Base-by-base conservation (phyloP, 1,284 basidiomycete species). In the Tilletia horrida region DNA sequence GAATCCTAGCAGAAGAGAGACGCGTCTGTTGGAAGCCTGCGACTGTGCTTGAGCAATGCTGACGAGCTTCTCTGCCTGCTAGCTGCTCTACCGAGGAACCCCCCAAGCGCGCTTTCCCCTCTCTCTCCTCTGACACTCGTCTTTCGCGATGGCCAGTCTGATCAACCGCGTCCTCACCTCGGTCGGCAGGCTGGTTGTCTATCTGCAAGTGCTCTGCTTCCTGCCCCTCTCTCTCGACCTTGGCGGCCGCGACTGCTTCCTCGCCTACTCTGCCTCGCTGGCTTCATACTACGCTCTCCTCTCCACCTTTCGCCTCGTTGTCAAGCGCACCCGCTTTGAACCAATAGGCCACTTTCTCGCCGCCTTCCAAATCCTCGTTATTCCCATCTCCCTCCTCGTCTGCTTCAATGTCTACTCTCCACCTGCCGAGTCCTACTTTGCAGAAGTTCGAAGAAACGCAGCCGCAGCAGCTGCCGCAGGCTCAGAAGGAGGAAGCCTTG, bases 121-220 rank as follows among this genome's bases (percentile, higher is more conserved):
- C 9, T 18, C 23, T 9, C 35, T 18, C 6, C 48, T 44, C 35
- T 40, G 35, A 40, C 35, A 4, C 35, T 40, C 35, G 35, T 40
- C 4, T 40, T 6, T n/a, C 7, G 25, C 44, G 25, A 23, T 13
- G 40, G 75, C 75, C 74, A 59, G 75, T 21, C 64, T 74, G 35
- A 52, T 66, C 27, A 67, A 63, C 27, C 62, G 75, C 7, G 61
- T 76, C 8, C 66, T 71, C 50, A 67, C 73, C 67, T 73, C 72
- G 65, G 72, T 77, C 63, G 74, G 74, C 35, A 67, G 76, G 13
- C 69, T 76, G 27, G 70, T 73, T 8, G 75, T 75, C 29, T 72
- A 79, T 50, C 66, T 80, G 11, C 80, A 81, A 69, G 73, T 80
- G n/a, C 71, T 81, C 66, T 72, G 78, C 61, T 81, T 78, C 63